Percentiles rank a stretch among this genome's conserved stretches.
These are phyloP conservation scores for Extremus antarcticus DNA, from an alignment of 495 filamentous ascomycete species.

Conservation along the genomic window DNA sequence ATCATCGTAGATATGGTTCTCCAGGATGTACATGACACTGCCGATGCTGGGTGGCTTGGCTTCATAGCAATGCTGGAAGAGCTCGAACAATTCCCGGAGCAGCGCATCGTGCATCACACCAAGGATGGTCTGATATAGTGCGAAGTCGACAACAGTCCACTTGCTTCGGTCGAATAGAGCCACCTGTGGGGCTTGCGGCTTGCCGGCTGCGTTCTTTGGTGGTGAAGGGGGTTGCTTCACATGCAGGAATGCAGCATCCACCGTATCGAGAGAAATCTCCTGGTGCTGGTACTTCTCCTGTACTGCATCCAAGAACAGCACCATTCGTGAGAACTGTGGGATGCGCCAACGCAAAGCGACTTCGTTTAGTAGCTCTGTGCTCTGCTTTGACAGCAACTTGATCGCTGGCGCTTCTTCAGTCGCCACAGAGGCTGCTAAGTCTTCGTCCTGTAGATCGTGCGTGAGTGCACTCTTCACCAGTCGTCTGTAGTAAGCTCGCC, in stretches of 20 bases:
- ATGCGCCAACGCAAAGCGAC: constrained; percentile 83
- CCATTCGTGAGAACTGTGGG: constrained; percentile 66
- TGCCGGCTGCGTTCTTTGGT: constrained; percentile 44
- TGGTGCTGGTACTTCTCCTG: constrained; percentile 76
- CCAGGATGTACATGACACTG: constrained; percentile 69
- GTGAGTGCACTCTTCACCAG: constrained; percentile 65
- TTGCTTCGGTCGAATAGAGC: constrained; percentile 46
- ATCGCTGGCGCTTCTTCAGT: constrained; percentile 44
- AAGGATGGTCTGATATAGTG: constrained; percentile 63
- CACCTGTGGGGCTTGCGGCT: constrained; percentile 34
- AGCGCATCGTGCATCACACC: constrained; percentile 68
- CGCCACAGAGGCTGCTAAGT: constrained; percentile 42
- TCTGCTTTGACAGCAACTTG: constrained; percentile 68
- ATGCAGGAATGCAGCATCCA: constrained; percentile 73
- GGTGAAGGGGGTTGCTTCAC: constrained; percentile 60
- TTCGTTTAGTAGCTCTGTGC: constrained; percentile 73
- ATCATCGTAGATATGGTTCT: constrained; percentile 72
- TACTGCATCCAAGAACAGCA: constrained; percentile 76
- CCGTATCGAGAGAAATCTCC: constrained; percentile 65
- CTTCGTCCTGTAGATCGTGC: constrained; percentile 51
- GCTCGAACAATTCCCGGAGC: constrained; percentile 75
- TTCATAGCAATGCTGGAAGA: constrained; percentile 80
- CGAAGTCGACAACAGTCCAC: constrained; percentile 76
- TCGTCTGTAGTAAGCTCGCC: constrained; percentile 66
- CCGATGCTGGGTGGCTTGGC: constrained; percentile 69